Evolutionary conservation across 805 yeast species (phyloP).

Genomic region (Brettanomyces custersianus): DNA sequence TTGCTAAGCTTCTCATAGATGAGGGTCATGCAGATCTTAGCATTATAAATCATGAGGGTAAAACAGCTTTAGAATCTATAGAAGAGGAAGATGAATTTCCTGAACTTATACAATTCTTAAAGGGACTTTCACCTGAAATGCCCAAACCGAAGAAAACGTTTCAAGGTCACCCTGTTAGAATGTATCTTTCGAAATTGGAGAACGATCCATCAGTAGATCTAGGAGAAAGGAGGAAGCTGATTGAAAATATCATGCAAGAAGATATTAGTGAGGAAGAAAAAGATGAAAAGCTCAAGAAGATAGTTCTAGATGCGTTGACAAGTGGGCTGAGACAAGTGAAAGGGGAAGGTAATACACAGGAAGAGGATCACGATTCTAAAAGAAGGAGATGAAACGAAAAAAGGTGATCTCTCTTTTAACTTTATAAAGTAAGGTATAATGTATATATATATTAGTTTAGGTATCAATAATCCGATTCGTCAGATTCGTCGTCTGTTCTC

Average conservation of each 20-base stretch:
- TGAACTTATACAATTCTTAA: constrained; percentile 61
- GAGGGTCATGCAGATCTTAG: constrained; percentile 59
- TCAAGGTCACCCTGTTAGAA: constrained; percentile 42
- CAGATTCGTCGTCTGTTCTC: constrained; percentile 10
- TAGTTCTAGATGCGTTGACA: constrained; percentile 58
- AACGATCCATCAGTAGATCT: constrained; percentile 33
- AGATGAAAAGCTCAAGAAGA: constrained; percentile 64
- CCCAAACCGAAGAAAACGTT: constrained; percentile 15
- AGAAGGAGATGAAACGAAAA: constrained; percentile 14
- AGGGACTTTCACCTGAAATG: constrained; percentile 22
- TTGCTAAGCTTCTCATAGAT: constrained; percentile 62
- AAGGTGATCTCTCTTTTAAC: not conserved
- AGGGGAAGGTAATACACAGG: constrained; percentile 5
- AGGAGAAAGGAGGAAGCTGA: constrained; percentile 48
- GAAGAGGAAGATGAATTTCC: constrained; percentile 84
- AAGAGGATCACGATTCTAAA: constrained; percentile 8
- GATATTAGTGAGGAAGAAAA: constrained; percentile 59
- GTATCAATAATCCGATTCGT: constrained; percentile 7
- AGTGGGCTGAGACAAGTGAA: constrained; percentile 24
- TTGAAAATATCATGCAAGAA: constrained; percentile 52
- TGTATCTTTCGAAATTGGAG: constrained; percentile 40
- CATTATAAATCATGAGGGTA: constrained; percentile 61
- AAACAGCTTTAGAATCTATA: constrained; percentile 63
- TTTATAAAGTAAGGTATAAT: not conserved
- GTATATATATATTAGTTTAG: not conserved